A percentile compares a stretch with the other conserved stretches of the same genome.
Conservation (phyloP, 2,329 filamentous ascomycete genomes). For the Colletotrichum lupini region DNA sequence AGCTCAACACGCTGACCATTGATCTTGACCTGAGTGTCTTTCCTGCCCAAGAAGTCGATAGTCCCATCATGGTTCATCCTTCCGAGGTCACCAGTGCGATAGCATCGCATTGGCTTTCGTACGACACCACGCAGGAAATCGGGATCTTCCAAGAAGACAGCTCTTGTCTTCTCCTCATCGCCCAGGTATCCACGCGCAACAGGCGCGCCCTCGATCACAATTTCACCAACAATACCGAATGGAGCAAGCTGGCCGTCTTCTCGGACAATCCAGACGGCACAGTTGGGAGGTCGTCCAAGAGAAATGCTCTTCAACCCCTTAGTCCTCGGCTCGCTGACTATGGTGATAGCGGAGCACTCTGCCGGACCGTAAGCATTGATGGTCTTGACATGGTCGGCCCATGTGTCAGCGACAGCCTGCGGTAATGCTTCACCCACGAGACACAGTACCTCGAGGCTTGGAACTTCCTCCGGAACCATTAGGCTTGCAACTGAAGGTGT, state of each 20-base stretch:
- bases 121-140: slow-evolving; percentile 16
- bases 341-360: slow-evolving; percentile 37
- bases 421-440: slow-evolving; percentile 32
- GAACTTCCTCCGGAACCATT: slow-evolving; percentile 19
- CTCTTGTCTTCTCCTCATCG: background rate
- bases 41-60: slow-evolving; percentile 32
- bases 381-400: slow-evolving; percentile 28
- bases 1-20: slow-evolving; percentile 37
- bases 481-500: slow-evolving; percentile 33
- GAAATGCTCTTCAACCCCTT: slow-evolving; percentile 15
- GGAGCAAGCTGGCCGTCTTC: slow-evolving; percentile 38
- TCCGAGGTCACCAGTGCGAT: slow-evolving; percentile 26
- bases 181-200: slow-evolving; percentile 37
- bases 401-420: slow-evolving; percentile 31
- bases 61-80: slow-evolving; percentile 28
- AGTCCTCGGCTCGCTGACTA: slow-evolving; percentile 10
- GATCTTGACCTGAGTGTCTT: slow-evolving; percentile 37
- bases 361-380: slow-evolving; percentile 37
- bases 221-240: slow-evolving; percentile 40
- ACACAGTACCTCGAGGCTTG: slow-evolving; percentile 17
- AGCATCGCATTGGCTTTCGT: slow-evolving; percentile 13
- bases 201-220: slow-evolving; percentile 42
- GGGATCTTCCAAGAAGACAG: slow-evolving; percentile 17
- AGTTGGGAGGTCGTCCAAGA: slow-evolving; percentile 6
- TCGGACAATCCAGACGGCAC: slow-evolving; percentile 40